Percentiles rank a stretch among this genome's conserved stretches.
Conservation (phyloP, 345 rosid genomes). For the Aurinia saxatilis region DNA sequence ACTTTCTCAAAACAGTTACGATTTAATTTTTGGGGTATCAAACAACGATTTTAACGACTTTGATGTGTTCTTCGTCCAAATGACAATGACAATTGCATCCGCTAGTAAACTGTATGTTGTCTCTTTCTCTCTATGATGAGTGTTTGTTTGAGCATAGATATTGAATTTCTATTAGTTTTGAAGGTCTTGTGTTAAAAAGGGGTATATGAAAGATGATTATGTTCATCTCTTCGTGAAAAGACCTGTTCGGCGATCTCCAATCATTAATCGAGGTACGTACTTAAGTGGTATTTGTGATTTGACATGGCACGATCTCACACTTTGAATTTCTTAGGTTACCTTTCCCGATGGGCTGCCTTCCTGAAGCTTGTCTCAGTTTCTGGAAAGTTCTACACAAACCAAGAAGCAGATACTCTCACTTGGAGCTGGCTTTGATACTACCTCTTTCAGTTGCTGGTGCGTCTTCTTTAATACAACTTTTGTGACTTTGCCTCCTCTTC, state of each 20-base stretch:
- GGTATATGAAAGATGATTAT: constrained; percentile 90
- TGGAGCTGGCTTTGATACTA: constrained; percentile 96
- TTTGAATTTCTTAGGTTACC: constrained; percentile 53
- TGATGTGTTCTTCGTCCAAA: too few relatives aligned
- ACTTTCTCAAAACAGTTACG: too few relatives aligned
- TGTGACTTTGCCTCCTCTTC: too few relatives aligned
- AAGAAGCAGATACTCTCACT: constrained; percentile 89
- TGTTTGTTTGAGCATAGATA: background rate
- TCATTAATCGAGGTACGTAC: constrained; percentile 90
- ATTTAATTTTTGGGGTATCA: too few relatives aligned
- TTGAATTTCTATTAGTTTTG: background rate
- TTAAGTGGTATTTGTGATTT: too few relatives aligned
- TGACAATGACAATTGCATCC: constrained; percentile 94
- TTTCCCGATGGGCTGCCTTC: constrained; percentile 94
- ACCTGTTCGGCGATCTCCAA: constrained; percentile 89
- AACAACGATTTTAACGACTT: too few relatives aligned
- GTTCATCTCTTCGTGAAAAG: constrained; percentile 74
- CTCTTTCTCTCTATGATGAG: background rate
- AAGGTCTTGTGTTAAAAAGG: constrained; percentile 87
- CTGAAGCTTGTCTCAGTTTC: constrained; percentile 81
- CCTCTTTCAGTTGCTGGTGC: constrained; percentile 82
- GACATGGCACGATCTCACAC: constrained; percentile 13
- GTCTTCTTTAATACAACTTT: constrained; percentile 2
- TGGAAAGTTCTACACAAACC: constrained; percentile 30
- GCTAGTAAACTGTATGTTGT: constrained; percentile 68